phyloP scores from a whole-genome alignment of 2,329 filamentous ascomycete species.

The Periglandula ipomoeae region DNA sequence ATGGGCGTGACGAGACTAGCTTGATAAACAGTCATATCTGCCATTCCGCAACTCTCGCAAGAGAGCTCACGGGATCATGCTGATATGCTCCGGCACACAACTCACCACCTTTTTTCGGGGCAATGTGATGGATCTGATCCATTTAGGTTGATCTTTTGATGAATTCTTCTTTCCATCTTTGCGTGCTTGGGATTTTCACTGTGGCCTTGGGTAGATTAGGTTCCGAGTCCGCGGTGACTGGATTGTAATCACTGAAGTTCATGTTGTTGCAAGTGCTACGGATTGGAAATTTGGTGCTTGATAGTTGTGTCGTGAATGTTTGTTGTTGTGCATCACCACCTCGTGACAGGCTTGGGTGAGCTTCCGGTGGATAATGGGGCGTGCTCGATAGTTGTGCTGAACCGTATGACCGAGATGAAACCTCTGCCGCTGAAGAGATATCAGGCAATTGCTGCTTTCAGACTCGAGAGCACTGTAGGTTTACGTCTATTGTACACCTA shows the following conservation, averaged over 20 bases:
- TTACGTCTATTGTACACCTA: no score
- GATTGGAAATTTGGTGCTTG: constrained; percentile 1
- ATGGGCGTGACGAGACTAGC: constrained; percentile 67
- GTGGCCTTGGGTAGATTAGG: not conserved
- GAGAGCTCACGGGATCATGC: constrained; percentile 39
- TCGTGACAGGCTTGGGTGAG: no score
- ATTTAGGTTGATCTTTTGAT: constrained; percentile 29
- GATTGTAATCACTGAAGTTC: constrained; percentile 6
- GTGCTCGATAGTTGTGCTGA: no score
- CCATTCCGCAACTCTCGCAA: constrained; percentile 34
- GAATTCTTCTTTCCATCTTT: constrained; percentile 6
- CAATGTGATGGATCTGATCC: constrained; percentile 60
- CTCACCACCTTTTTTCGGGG: constrained; percentile 51
- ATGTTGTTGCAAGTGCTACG: not conserved
- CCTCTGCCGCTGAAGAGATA: no score
- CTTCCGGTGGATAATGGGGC: no score
- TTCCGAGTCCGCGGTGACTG: not conserved
- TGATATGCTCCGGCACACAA: constrained; percentile 54
- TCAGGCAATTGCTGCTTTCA: no score
- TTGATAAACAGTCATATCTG: constrained; percentile 41
- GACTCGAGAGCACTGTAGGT: no score
- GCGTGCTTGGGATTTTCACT: not conserved
- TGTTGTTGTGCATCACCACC: no score
- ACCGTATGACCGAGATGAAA: no score
- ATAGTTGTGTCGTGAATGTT: not conserved